Base-by-base conservation (phyloP, 2,329 filamentous ascomycete species). In the Fusarium anthophilum region DNA sequence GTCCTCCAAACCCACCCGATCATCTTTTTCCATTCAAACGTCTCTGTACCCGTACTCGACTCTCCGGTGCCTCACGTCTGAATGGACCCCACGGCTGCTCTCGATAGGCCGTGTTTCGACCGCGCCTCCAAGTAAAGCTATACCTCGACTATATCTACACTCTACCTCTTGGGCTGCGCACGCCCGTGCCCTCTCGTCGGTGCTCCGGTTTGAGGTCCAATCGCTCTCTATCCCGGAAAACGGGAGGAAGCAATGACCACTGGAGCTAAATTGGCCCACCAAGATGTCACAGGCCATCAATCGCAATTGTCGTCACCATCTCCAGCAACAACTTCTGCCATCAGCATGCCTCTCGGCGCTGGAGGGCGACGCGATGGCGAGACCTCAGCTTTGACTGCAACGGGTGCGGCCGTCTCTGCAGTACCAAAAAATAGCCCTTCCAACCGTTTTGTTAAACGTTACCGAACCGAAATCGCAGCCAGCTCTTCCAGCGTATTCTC, bases 381-480 rank as follows among this genome's bases (percentile, higher is more conserved):
- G 60, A 74, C 74, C 53, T 77, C 74, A 57, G 76, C 66, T 54
- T 60, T 68, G 62, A 79, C 73, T 67, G 75, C 69, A 66, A 76
- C 65, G 44, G 64, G 70, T 61, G 59, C 66, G 59, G 74, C 74
- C 39, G 64, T 64, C 43, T 30, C 62, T 37, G 43, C 65, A 24
- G 39, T 41, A 24, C 57, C 65, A 18, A 68, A 66, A 39, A 62
- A 63, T 24, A 71, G 59, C 62, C 41, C 62, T 57, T 73, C 71
- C 59, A 77, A 80, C 65, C 77, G 77, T 32, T 79, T 92, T 85
- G 86, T 92, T 79, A 95, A 94, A 84, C 89, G 88, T 76, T 96
- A 96, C 83, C 90, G 93, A 74, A 95, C 92, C 55, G 93, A 96
- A 83, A 91, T 96, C 75, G 91, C 93, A 70, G 94, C 94, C 50